Percentiles rank a stretch among this genome's conserved stretches.
Conservation (phyloP, 2,329 filamentous ascomycete genomes). For the Chrysoporthe puriensis region DNA sequence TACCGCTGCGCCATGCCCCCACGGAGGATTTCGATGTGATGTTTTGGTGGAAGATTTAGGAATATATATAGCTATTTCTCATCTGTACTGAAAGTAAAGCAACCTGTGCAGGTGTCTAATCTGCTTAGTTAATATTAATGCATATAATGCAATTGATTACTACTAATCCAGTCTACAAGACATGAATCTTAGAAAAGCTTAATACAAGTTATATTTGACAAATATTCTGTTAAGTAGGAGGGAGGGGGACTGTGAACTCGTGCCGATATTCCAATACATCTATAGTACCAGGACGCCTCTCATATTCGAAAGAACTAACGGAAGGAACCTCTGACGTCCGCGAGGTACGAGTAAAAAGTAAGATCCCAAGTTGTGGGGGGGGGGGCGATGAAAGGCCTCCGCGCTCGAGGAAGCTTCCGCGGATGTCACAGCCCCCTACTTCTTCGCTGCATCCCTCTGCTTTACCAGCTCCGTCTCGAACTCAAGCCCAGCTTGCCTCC, state of each 20-base stretch:
- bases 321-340: neutral
- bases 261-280: too few species aligned
- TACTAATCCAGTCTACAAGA: too few species aligned
- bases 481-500: conserved; percentile 45
- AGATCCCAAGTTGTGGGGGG: neutral
- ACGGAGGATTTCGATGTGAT: neutral
- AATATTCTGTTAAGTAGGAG: too few species aligned
- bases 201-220: too few species aligned
- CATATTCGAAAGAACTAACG: neutral
- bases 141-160: too few species aligned
- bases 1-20: conserved; percentile 26
- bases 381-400: neutral
- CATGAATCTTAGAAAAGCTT: too few species aligned
- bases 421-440: neutral
- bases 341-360: neutral
- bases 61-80: neutral
- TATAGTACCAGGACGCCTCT: too few species aligned
- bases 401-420: neutral
- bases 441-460: conserved; percentile 33
- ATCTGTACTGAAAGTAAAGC: neutral
- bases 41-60: neutral
- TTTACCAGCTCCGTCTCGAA: conserved; percentile 48
- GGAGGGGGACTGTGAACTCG: too few species aligned
- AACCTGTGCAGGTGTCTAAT: too few species aligned
- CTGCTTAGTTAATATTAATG: too few species aligned